These are phyloP conservation scores for Podila minutissima DNA, from an alignment of 192 early-diverging fungal genomes.

Conservation along the genomic window DNA sequence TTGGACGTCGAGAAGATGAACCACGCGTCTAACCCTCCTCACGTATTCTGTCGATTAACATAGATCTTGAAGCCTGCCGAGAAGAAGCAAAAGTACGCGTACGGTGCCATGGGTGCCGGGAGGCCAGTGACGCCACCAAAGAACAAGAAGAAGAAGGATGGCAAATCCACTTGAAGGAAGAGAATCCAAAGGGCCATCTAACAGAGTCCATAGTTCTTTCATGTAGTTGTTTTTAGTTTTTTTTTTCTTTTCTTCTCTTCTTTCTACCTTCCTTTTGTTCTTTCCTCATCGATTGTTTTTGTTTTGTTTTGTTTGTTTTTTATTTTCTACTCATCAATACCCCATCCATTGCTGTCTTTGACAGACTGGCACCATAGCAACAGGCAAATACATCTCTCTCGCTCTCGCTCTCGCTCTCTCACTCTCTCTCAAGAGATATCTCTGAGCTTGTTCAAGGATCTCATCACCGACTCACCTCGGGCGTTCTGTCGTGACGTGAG, in stretches of 20 bases:
- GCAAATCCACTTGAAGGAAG: not conserved
- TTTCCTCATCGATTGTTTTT: not conserved
- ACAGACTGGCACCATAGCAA: not conserved
- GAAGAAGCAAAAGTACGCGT: slow-evolving; percentile 85
- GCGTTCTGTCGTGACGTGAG: no score
- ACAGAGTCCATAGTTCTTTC: no score
- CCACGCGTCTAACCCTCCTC: no score
- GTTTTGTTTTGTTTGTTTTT: not conserved
- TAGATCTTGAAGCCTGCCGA: slow-evolving; percentile 97
- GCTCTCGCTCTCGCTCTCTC: no score
- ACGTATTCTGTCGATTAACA: not conserved
- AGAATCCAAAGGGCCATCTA: not conserved
- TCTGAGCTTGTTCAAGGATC: no score
- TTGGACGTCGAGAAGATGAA: no score
- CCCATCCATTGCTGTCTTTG: not conserved
- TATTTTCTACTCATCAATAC: not conserved
- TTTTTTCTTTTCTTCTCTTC: not conserved
- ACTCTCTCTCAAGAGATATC: no score
- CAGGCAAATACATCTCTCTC: not conserved
- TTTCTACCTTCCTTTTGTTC: not conserved
- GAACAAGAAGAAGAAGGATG: slow-evolving; percentile 70
- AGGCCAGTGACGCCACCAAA: slow-evolving; percentile 81
- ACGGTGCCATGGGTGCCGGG: slow-evolving; percentile 73
- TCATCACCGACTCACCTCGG: no score
- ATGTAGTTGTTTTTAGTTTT: no score